Percentiles rank a stretch among this genome's conserved stretches.
Evolutionary conservation across 2,329 filamentous ascomycete genomes (phyloP).

Genomic region (Escovopsis weberi): DNA sequence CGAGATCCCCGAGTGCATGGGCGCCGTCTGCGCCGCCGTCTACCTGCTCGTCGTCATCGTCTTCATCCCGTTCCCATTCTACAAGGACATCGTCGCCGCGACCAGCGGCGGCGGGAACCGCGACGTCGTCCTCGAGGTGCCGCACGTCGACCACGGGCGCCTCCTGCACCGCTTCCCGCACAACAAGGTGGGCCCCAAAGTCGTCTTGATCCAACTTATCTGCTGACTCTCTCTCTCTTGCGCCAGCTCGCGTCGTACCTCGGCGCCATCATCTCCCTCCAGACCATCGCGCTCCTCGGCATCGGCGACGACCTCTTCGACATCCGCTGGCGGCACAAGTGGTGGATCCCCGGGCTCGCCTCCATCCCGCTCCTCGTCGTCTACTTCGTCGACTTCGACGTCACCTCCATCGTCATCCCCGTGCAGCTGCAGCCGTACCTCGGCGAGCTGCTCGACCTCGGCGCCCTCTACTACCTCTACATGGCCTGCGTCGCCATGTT

Average conservation of each 20-base stretch:
- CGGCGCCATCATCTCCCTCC: conserved; percentile 83
- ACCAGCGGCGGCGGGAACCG: conserved; percentile 88
- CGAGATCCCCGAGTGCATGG: conserved; percentile 93
- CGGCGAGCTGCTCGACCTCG: conserved; percentile 72
- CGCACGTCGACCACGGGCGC: conserved; percentile 65
- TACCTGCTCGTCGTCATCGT: conserved; percentile 80
- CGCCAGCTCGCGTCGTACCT: conserved; percentile 79
- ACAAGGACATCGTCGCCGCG: conserved; percentile 91
- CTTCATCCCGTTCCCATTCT: conserved; percentile 95
- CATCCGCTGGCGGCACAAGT: conserved; percentile 97
- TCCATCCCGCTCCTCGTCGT: conserved; percentile 87
- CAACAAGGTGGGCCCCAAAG: conserved; percentile 53
- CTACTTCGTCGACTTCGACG: conserved; percentile 97
- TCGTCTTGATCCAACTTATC: not conserved
- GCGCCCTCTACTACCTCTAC: conserved; percentile 79
- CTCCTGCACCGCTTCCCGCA: conserved; percentile 88
- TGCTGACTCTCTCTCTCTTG: not conserved
- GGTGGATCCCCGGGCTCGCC: conserved; percentile 90
- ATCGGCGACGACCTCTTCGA: conserved; percentile 95
- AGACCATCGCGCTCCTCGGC: conserved; percentile 79
- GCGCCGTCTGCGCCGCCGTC: conserved; percentile 79
- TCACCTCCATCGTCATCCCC: conserved; percentile 88
- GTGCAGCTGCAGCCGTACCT: conserved; percentile 72
- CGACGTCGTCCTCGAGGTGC: conserved; percentile 63
- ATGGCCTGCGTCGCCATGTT: conserved; percentile 97